phyloP scores from a whole-genome alignment of 2,329 filamentous ascomycete species.

The Alternaria gaisen region DNA sequence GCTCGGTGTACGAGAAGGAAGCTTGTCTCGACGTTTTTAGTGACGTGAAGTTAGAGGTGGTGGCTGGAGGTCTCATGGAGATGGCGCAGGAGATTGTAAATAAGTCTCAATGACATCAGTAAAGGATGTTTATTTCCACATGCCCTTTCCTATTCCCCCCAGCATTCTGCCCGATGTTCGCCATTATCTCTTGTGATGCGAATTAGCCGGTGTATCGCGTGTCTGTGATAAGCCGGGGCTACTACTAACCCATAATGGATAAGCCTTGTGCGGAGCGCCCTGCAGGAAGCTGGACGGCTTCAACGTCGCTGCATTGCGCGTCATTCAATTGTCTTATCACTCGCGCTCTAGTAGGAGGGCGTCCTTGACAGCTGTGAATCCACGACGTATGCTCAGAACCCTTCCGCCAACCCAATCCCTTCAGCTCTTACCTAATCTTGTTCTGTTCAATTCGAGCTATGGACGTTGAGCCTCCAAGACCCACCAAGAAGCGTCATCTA shows the following conservation, averaged over 20 bases:
- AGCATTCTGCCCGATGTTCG: slow-evolving; percentile 40
- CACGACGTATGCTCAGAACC: background rate
- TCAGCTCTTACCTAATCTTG: background rate
- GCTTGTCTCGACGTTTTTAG: slow-evolving; percentile 20
- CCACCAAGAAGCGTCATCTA: slow-evolving; percentile 21
- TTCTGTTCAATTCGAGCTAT: slow-evolving; percentile 3
- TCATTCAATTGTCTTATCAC: background rate
- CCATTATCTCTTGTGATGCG: slow-evolving; percentile 26
- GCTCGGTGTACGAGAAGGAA: slow-evolving; percentile 18
- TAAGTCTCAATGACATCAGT: slow-evolving; percentile 13
- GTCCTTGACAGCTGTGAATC: background rate
- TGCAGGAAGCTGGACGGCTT: slow-evolving; percentile 1
- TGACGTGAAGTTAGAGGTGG: slow-evolving; percentile 17
- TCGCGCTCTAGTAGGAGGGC: background rate
- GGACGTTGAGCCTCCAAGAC: slow-evolving; percentile 17
- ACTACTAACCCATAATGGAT: background rate
- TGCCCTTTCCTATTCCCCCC: slow-evolving; percentile 15
- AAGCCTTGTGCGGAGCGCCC: slow-evolving; percentile 7
- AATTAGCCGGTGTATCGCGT: background rate
- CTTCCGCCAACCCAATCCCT: background rate
- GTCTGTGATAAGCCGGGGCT: slow-evolving; percentile 5
- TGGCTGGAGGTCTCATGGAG: slow-evolving; percentile 12
- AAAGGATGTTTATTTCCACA: background rate
- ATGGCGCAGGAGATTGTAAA: slow-evolving; percentile 19
- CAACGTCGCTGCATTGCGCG: slow-evolving; percentile 4